phyloP scores from a whole-genome alignment of 208 protist genomes.

The Naegleria fowleri region DNA sequence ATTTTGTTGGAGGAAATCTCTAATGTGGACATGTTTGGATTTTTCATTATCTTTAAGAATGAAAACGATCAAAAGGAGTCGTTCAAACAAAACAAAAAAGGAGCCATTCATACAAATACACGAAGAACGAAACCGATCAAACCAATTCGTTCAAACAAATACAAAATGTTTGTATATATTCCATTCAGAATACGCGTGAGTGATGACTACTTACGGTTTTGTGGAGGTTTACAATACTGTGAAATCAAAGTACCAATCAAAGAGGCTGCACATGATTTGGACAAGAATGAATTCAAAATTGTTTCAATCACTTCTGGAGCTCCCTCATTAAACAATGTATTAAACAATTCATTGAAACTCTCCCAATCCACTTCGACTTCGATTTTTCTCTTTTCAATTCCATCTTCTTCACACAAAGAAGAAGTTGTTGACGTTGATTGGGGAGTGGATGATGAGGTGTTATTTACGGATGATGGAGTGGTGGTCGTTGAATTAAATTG shows the following conservation, averaged over 20 bases:
- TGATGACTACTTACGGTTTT: background rate
- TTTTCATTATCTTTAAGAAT: background rate
- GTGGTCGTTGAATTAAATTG: background rate
- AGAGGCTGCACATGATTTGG: background rate
- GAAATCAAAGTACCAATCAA: background rate
- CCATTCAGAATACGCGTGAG: too few relatives aligned
- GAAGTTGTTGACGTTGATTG: background rate
- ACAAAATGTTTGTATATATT: too few relatives aligned
- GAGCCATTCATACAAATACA: too few relatives aligned
- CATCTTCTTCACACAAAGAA: background rate
- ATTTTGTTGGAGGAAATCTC: conserved; percentile 1
- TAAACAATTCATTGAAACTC: background rate
- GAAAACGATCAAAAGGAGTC: too few relatives aligned
- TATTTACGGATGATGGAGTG: background rate
- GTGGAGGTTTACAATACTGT: conserved; percentile 12
- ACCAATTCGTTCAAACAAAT: too few relatives aligned
- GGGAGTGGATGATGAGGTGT: background rate
- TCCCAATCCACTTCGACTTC: conserved; percentile 9
- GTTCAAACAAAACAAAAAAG: too few relatives aligned
- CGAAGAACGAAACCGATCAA: too few relatives aligned
- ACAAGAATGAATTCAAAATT: background rate
- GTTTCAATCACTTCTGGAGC: conserved; percentile 16
- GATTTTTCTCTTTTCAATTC: background rate
- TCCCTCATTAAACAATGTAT: background rate
- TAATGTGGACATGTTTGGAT: background rate